A percentile compares a stretch with the other conserved stretches of the same genome.
These are phyloP conservation scores for Eucalyptus decipiens DNA, from an alignment of 345 rosid genomes.

Conservation along the genomic window DNA sequence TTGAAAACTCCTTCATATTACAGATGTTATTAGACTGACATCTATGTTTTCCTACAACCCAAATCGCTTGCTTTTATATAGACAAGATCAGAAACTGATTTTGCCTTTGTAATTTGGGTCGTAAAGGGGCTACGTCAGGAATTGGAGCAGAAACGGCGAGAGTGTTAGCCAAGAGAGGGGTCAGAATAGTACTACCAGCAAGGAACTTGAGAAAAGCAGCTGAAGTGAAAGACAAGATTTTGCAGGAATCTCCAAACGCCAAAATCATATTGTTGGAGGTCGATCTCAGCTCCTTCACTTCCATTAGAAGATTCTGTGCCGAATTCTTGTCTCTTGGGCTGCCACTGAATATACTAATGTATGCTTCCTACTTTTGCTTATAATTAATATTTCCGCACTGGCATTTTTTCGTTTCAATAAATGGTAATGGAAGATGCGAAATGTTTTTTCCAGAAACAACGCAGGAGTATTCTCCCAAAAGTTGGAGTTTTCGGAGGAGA, in stretches of 20 bases:
- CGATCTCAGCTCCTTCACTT: slow-evolving; percentile 77
- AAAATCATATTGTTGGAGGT: slow-evolving; percentile 47
- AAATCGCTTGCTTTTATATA: neutral
- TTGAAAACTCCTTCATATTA: neutral
- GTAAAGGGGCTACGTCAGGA: slow-evolving; percentile 84
- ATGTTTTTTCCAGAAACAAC: slow-evolving; percentile 53
- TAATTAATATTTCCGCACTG: neutral
- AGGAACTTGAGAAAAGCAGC: slow-evolving; percentile 71
- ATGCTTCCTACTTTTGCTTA: neutral
- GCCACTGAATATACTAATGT: slow-evolving; percentile 88
- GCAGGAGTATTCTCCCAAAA: slow-evolving; percentile 77
- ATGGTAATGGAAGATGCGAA: neutral
- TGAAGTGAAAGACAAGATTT: slow-evolving; percentile 40
- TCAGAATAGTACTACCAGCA: slow-evolving; percentile 70
- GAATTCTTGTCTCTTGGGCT: slow-evolving; percentile 54
- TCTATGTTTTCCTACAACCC: neutral
- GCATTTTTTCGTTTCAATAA: neutral
- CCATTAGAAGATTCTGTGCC: slow-evolving; percentile 56
- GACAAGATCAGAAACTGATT: neutral
- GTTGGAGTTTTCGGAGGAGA: slow-evolving; percentile 90
- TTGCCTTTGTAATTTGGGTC: neutral
- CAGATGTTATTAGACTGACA: neutral
- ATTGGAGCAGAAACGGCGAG: slow-evolving; percentile 90
- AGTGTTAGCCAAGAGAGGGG: slow-evolving; percentile 76
- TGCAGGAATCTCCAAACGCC: slow-evolving; percentile 48